A percentile compares a stretch with the other conserved stretches of the same genome.
phyloP scores from a whole-genome alignment of 345 rosid species.

The Lepidium africanum region DNA sequence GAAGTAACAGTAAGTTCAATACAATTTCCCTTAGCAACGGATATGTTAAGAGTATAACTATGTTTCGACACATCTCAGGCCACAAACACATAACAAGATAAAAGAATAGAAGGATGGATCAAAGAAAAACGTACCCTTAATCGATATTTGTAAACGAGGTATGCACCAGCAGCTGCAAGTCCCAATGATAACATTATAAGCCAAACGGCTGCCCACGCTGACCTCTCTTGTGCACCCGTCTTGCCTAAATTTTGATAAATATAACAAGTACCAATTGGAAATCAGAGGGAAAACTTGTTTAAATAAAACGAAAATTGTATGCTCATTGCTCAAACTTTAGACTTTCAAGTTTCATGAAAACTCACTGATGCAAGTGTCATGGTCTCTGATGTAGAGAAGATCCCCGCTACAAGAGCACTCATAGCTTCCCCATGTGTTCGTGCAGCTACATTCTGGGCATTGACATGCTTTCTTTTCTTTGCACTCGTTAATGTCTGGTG shows the following conservation, averaged over 20 bases:
- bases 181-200: constrained; percentile 64
- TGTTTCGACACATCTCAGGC: not conserved
- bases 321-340: not conserved
- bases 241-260: constrained; percentile 38
- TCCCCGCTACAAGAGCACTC: constrained; percentile 85
- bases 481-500: constrained; percentile 83
- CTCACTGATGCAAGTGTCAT: constrained; percentile 94
- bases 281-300: not conserved
- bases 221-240: constrained; percentile 52
- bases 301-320: constrained; percentile 25
- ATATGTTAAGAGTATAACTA: not conserved
- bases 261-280: not conserved
- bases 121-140: constrained; percentile 46
- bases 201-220: constrained; percentile 89
- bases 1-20: not conserved
- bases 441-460: constrained; percentile 93
- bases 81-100: not conserved
- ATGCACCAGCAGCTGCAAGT: constrained; percentile 68
- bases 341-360: not conserved
- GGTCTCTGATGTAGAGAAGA: constrained; percentile 86
- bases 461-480: constrained; percentile 93
- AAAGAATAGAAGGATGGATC: not conserved
- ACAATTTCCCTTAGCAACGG: not conserved
- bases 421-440: constrained; percentile 88
- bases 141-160: constrained; percentile 74